A percentile compares a stretch with the other conserved stretches of the same genome.
Conservation (phyloP, 2,329 filamentous ascomycete genomes). For the Sporothrix pseudoabietina region DNA sequence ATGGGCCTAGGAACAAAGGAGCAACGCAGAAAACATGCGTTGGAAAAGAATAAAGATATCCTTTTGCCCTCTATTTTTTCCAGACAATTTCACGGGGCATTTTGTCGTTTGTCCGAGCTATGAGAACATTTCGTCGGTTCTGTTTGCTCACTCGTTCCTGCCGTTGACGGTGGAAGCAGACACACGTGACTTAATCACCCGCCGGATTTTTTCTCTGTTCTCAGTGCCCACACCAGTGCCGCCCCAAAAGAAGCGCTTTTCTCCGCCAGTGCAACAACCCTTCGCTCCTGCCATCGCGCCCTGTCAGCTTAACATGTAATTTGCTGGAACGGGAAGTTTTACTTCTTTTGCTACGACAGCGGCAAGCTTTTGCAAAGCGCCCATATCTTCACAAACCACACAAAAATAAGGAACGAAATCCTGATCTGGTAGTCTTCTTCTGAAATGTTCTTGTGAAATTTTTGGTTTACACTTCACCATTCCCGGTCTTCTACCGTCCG, state of each 20-base stretch:
- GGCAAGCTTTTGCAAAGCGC: neutral
- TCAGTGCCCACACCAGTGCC: neutral
- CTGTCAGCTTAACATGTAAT: neutral
- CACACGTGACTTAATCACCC: neutral
- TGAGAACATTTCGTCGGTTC: neutral
- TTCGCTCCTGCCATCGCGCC: neutral
- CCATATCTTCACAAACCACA: neutral
- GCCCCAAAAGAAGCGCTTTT: conserved; percentile 15
- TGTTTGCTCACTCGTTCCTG: neutral
- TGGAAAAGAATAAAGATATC: neutral
- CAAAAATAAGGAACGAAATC: neutral
- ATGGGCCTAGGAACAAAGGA: neutral
- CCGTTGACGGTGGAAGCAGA: no score
- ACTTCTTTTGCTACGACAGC: neutral
- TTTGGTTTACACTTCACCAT: neutral
- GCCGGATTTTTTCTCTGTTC: neutral
- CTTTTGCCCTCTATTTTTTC: neutral
- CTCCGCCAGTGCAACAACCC: neutral
- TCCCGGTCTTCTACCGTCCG: neutral
- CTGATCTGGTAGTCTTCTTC: neutral
- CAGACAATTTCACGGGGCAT: neutral
- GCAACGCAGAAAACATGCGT: neutral
- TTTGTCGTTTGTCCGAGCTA: neutral
- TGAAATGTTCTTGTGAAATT: neutral
- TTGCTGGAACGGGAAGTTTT: conserved; percentile 10